These are phyloP conservation scores for Hansenula lynferdii DNA, from an alignment of 1,139 yeast species.

Conservation along the genomic window DNA sequence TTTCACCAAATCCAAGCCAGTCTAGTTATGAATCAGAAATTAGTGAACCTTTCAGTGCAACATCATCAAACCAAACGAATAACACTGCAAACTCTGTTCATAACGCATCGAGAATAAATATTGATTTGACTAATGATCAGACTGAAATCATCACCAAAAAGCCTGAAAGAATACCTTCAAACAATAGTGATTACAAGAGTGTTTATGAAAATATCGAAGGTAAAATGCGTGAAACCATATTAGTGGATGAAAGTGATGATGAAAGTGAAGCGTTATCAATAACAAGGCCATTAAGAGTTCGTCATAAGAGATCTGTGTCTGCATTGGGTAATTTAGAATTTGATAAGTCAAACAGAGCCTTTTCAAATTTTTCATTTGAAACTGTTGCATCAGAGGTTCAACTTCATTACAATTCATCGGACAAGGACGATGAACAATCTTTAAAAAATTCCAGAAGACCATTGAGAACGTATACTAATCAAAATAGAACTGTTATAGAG, in stretches of 20 bases:
- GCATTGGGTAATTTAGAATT: conserved; percentile 5
- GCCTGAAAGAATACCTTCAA: conserved; percentile 23
- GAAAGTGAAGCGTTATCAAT: conserved; percentile 1
- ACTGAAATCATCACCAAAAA: conserved; percentile 35
- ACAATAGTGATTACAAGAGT: conserved; percentile 35
- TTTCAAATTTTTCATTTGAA: conserved; percentile 19
- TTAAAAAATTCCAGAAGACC: background rate
- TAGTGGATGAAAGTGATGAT: conserved; percentile 20
- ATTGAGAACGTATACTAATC: conserved; percentile 2
- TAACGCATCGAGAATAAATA: conserved; percentile 14
- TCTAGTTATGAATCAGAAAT: conserved; percentile 20
- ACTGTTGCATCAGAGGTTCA: conserved; percentile 22
- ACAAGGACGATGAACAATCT: background rate
- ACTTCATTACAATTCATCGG: conserved; percentile 3
- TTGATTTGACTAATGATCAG: conserved; percentile 40
- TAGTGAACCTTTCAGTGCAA: conserved; percentile 18
- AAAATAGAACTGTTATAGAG: conserved; percentile 15
- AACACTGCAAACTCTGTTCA: conserved; percentile 5
- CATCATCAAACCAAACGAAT: conserved; percentile 5
- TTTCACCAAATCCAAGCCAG: conserved; percentile 15
- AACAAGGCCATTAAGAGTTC: background rate
- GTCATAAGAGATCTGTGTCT: conserved; percentile 8
- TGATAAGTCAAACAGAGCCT: conserved; percentile 4
- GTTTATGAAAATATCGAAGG: conserved; percentile 40
- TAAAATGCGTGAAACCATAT: conserved; percentile 40